phyloP scores from a whole-genome alignment of 2,329 filamentous ascomycete species.

The Eurotiales sp. region DNA sequence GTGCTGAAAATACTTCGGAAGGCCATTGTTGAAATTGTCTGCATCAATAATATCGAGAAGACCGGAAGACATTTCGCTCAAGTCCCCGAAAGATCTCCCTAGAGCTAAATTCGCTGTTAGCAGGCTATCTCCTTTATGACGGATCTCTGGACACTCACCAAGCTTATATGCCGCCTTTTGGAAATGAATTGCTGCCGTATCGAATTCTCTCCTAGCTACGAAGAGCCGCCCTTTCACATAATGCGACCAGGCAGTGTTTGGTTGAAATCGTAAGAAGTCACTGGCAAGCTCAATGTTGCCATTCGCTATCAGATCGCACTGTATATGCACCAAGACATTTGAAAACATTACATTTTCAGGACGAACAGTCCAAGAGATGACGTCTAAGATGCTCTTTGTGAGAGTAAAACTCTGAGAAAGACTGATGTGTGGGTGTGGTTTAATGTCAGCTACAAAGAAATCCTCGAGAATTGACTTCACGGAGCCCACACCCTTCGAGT shows the following conservation, averaged over 20 bases:
- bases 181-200: constrained; percentile 70
- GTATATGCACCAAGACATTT: constrained; percentile 62
- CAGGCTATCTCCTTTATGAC: neutral
- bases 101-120: constrained; percentile 27
- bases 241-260: constrained; percentile 55
- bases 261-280: constrained; percentile 64
- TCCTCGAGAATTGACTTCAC: constrained; percentile 41
- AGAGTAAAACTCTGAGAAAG: constrained; percentile 41
- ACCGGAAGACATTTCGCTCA: constrained; percentile 49
- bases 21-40: constrained; percentile 63
- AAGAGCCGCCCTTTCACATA: constrained; percentile 83
- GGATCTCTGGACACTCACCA: constrained; percentile 54
- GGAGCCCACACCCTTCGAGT: constrained; percentile 22
- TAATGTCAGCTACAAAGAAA: constrained; percentile 42
- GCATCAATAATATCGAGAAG: constrained; percentile 75
- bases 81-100: constrained; percentile 42
- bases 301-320: constrained; percentile 64
- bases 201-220: constrained; percentile 69
- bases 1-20: constrained; percentile 82
- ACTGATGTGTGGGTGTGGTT: constrained; percentile 37
- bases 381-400: constrained; percentile 41
- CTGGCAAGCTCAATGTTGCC: constrained; percentile 63
- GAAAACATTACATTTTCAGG: constrained; percentile 54
- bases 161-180: constrained; percentile 78
- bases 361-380: constrained; percentile 46